Evolutionary conservation across 352 stramenopile genomes (phyloP).

Genomic region (Hyaloperonospora arabidopsidis): DNA sequence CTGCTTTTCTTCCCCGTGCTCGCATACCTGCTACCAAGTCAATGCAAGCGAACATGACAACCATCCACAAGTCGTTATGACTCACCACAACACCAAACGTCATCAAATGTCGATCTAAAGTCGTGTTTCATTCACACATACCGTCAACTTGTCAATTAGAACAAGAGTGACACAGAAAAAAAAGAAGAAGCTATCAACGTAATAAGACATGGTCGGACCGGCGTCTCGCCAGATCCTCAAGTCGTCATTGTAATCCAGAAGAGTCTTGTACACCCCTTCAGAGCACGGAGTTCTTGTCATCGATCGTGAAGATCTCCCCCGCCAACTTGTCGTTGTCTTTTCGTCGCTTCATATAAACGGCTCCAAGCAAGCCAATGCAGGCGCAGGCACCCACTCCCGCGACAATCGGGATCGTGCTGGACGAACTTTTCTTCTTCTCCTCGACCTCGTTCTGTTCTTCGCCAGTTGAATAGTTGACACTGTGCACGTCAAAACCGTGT

Average conservation of each 20-base stretch:
- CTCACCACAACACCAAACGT: not conserved
- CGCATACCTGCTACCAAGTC: no score
- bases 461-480: conserved; percentile 34
- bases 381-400: conserved; percentile 32
- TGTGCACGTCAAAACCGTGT: conserved; percentile 31
- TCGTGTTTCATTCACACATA: conserved; percentile 31
- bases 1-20: no score
- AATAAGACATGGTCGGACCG: conserved; percentile 26
- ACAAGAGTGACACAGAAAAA: conserved; percentile 5
- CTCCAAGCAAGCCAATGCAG: conserved; percentile 40
- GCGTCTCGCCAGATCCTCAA: not conserved
- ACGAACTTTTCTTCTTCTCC: conserved; percentile 12
- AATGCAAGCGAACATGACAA: no score
- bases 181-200: conserved; percentile 21
- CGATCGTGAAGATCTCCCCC: conserved; percentile 71
- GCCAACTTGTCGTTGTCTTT: conserved; percentile 36
- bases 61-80: not conserved
- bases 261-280: conserved; percentile 23
- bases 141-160: conserved; percentile 30
- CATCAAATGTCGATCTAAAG: conserved; percentile 10
- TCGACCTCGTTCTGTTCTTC: conserved; percentile 16
- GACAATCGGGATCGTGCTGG: conserved; percentile 19
- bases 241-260: not conserved
- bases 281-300: conserved; percentile 69
- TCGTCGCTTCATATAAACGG: conserved; percentile 54